These are phyloP conservation scores for Zychaea mexicana DNA, from an alignment of 371 early-diverging fungal genomes.

Conservation along the genomic window DNA sequence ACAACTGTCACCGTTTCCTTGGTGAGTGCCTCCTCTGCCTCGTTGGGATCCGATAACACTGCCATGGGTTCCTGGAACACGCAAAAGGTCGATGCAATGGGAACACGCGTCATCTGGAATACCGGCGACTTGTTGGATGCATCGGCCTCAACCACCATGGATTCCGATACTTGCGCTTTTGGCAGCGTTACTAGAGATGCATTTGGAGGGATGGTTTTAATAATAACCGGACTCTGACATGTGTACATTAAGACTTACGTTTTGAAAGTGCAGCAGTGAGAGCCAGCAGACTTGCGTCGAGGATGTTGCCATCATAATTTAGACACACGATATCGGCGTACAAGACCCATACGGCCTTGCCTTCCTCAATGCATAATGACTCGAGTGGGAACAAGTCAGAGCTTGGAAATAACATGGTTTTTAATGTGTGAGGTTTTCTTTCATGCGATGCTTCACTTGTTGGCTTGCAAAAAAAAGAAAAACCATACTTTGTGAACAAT, in stretches of 20 bases:
- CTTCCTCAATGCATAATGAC: slow-evolving; percentile 80
- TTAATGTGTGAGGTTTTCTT: background rate
- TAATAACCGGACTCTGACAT: background rate
- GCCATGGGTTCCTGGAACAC: slow-evolving; percentile 60
- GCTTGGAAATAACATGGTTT: slow-evolving; percentile 21
- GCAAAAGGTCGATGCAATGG: slow-evolving; percentile 68
- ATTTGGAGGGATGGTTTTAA: no score
- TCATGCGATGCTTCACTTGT: background rate
- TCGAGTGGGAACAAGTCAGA: slow-evolving; percentile 67
- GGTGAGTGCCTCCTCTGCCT: slow-evolving; percentile 69
- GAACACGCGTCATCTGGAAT: slow-evolving; percentile 47
- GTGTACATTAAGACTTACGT: slow-evolving; percentile 42
- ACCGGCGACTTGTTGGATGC: slow-evolving; percentile 46
- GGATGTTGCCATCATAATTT: slow-evolving; percentile 87
- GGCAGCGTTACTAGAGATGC: slow-evolving; percentile 69
- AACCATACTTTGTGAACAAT: slow-evolving; percentile 60
- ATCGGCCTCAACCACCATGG: slow-evolving; percentile 66
- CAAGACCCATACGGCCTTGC: slow-evolving; percentile 88
- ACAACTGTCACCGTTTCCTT: slow-evolving; percentile 63
- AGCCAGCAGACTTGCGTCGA: slow-evolving; percentile 88
- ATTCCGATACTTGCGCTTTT: slow-evolving; percentile 55
- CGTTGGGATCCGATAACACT: slow-evolving; percentile 75
- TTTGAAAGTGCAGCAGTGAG: slow-evolving; percentile 72
- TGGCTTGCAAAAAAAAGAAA: background rate
- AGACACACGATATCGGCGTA: slow-evolving; percentile 91